Base-by-base conservation (phyloP, 2,329 filamentous ascomycete species). In the Fusarium lyarnte region DNA sequence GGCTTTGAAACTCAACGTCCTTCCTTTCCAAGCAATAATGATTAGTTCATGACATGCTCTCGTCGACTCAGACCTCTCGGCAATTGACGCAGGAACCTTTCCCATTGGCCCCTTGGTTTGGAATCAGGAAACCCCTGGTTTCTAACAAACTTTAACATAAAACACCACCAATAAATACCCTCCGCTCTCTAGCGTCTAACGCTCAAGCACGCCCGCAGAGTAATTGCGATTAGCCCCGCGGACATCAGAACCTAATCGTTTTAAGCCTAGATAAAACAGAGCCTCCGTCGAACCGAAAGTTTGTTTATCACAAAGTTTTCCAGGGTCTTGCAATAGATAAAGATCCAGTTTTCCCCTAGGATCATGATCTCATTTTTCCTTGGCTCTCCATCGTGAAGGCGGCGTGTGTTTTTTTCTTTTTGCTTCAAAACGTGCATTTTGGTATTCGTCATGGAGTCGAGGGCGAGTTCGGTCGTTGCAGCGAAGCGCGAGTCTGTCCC, bases 401-500 rank as follows among this genome's bases (percentile, higher is more conserved):
- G 14, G 43, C 25, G 17, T 27, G 5, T 46, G 3, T 27, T 21
- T 46, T 10, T 46, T 4, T 21, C 6, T 13, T 13, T 49, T 27
- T 16, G 33, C 7, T 33, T 14, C 25, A 25, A 31, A 1, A 46
- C 5, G 17, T 29, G 45, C 12, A 16, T 31, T 27, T 31, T 7
- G 17, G 11, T 27, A n/a, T 41, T n/a, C n/a, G 6, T 36, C 25
- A 72, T 72, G 70, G 29, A 21, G 13, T 73, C 61, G n/a, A 14
- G 19, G 16, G 7, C 43, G 12, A 45, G 36, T 36, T 47, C 58
- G 10, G 39, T 45, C 4, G n/a, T 12, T 23, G 8, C 38, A 3
- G 14, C 41, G 1, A 60, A 38, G 11, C 63, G 71, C 29, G 71
- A 69, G 10, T 71, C 71, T 25, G n/a, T 66, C 9, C 72, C 68